Evolutionary conservation across 331 rosid genomes (phyloP).

Genomic region (Quercus tomentella): DNA sequence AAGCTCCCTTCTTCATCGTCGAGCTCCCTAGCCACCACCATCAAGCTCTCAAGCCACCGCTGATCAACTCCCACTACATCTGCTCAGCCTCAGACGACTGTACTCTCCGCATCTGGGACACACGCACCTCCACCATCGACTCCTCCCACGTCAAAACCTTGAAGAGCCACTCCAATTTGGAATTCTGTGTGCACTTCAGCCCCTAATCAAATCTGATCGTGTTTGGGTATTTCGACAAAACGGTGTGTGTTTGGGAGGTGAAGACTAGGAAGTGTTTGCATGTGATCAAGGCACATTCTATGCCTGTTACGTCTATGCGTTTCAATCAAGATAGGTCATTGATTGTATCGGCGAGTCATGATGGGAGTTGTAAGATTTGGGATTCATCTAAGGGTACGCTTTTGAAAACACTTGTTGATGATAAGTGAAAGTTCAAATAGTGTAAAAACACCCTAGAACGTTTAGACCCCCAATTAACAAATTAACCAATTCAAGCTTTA

Average conservation of each 20-base stretch:
- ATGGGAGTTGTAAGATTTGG: not conserved
- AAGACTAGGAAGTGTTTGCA: constrained; percentile 78
- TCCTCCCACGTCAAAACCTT: constrained; percentile 71
- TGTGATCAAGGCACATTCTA: constrained; percentile 55
- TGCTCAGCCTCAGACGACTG: constrained; percentile 91
- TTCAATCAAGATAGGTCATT: constrained; percentile 86
- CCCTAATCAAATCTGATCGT: constrained; percentile 74
- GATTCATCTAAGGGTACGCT: no score
- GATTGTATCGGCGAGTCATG: constrained; percentile 85
- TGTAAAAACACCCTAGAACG: no score
- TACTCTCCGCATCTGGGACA: constrained; percentile 88
- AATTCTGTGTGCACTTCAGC: constrained; percentile 65
- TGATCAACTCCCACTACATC: constrained; percentile 54
- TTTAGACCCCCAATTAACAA: no score
- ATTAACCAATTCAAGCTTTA: no score
- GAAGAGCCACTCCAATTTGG: constrained; percentile 6
- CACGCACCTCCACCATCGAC: constrained; percentile 43
- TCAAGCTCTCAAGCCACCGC: no score
- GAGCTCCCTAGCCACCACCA: no score
- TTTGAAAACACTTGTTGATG: no score
- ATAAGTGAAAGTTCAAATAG: no score
- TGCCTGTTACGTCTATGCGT: constrained; percentile 72
- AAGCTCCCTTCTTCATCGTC: no score
- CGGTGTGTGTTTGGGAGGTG: constrained; percentile 33
- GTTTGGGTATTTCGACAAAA: constrained; percentile 83